Evolutionary conservation across 2,329 filamentous ascomycete species (phyloP), one percentile per base, ranked within the genome.

Genomic region (Colletotrichum limetticola): DNA sequence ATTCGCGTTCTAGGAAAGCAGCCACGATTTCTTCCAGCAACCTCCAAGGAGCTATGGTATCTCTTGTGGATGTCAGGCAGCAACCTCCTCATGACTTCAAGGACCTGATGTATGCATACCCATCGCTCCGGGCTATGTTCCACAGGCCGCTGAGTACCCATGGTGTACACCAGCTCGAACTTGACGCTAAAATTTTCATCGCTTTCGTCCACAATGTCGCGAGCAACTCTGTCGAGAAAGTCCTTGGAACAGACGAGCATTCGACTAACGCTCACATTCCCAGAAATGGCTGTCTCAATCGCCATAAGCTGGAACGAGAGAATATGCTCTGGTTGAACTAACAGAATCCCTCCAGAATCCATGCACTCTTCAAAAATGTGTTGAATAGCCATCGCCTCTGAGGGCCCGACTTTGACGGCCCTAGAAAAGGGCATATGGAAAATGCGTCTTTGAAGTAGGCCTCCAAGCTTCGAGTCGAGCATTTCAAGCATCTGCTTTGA

Each of bases 131-230:
- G 88, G 57, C 85, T 85, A 14, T 86, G 81, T 4, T 92, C 88
- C 0, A 91, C 82, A 0, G 85, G 75, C 1, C 78, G 76, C 70
- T 91, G 88, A 0, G 78, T 72, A 0, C 91, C 91, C 75, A 92
- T 87, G 0, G 90, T 91, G 69, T 93, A 93, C 1, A 93, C 83
- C 0, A 93, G 78, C 76, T 93, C 90, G 55, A 91, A 91, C 59
- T 87, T 89, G 3, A 87, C 84, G 58, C 85, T 89, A 53, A 92
- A 88, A 64, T 89, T 90, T 68, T 92, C 90, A 60, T 93, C 91
- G 37, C 88, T 91, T 78, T 93, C 91, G 68, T 93, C 91, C 0
- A 93, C 82, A 2, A 93, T 84, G 72, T 92, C 90, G 0, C 90
- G 82, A 0, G 86, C 83, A 2, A 79, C 71, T 0, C 61, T 16